Base-by-base conservation (phyloP, 2,329 filamentous ascomycete species). In the Aspergillus novoparasiticus region DNA sequence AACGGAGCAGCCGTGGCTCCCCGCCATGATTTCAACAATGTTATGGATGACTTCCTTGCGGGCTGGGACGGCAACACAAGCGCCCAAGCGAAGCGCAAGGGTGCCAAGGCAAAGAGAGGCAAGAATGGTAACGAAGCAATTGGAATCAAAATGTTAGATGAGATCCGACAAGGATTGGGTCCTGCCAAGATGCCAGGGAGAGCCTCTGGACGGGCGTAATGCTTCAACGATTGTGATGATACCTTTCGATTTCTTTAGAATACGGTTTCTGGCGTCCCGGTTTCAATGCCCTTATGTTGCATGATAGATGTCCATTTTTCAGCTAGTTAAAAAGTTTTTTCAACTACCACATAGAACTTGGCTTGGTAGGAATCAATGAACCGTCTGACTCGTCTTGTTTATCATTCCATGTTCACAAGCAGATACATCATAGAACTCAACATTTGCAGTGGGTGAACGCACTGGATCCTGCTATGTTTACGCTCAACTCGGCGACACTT, bases 1-100 rank as follows among this genome's bases (percentile, higher is more conserved):
- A 75, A 73, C 19, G 76, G 75, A 43, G 69, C 72, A 26, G 72
- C 74, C n/a, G 73, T 89, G 0, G 86, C 89, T 11, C 81, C 92
- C 43, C 84, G 93, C 53, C 82, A 85, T 45, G 94, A 97, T 75
- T 97, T 99, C 78, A 90, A 97, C 75, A 86, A 84, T 65, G 93
- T 98, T 75, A 88, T 99, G 84, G 94, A 98, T 74, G 94, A 97
- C 61, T 99, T 99, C 79, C 80, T 98, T 30, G 91, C 89, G 10
- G 88, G 84, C 39, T 82, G 81, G 80, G 78, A 80, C 51, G 78
- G 79, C 67, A 79, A 81, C 57, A 76, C 75, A 23, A 75, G 78
- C 54, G 68, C 75, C 6, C 77, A 78, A 69, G 77, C 70, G 6
- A 82, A 81, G 69, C 73, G 79, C 9, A 80, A 78, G 66, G 80